Percentiles rank a stretch among this genome's conserved stretches.
phyloP scores from a whole-genome alignment of 176 grass and related monocot genomes.

The Leersia perrieri region DNA sequence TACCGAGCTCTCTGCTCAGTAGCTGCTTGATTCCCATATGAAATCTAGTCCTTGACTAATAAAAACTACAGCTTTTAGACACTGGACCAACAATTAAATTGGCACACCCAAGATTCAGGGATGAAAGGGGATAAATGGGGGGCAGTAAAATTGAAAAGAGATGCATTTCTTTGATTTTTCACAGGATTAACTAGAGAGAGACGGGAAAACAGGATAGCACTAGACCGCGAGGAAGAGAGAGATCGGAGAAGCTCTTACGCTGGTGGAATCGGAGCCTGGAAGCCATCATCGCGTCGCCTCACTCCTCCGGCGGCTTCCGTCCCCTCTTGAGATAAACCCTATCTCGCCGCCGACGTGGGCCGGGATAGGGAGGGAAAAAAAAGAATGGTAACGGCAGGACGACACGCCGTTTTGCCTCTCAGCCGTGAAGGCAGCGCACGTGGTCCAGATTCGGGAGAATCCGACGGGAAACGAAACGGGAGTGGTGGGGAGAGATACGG shows the following conservation, averaged over 20 bases:
- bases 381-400: not conserved
- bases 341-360: not conserved
- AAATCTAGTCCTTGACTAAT: not conserved
- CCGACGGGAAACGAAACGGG: no score
- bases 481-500: no score
- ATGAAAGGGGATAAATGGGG: not conserved
- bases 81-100: not conserved
- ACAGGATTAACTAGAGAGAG: no score
- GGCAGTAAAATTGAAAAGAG: not conserved
- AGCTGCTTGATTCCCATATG: not conserved
- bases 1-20: not conserved
- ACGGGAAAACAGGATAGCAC: no score
- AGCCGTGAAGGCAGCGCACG: no score
- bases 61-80: no score
- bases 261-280: slow-evolving; percentile 24
- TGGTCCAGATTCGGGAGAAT: no score
- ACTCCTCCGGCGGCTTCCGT: not conserved
- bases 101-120: not conserved
- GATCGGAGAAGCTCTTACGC: not conserved
- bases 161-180: not conserved
- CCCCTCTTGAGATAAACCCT: not conserved
- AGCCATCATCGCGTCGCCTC: slow-evolving; percentile 18
- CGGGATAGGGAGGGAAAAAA: not conserved
- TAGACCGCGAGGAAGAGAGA: not conserved
- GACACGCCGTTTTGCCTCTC: not conserved